Percentiles rank a stretch among this genome's conserved stretches.
These are phyloP conservation scores for Evansstolkia leycettana DNA, from an alignment of 495 filamentous ascomycete species.

Conservation along the genomic window DNA sequence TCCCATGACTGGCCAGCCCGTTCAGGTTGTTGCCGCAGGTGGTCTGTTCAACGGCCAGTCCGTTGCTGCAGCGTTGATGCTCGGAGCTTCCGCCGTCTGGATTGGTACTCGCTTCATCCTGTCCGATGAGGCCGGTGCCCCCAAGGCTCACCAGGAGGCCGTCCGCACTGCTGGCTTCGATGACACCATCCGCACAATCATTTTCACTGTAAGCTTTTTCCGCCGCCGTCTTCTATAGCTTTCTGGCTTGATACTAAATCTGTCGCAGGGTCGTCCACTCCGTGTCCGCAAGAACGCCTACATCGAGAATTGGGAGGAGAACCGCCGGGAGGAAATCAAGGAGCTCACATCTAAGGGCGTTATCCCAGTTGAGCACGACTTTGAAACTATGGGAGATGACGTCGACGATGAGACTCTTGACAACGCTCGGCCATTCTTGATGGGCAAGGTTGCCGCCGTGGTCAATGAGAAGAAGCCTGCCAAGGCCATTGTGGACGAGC, in stretches of 20 bases:
- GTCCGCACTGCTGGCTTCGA: constrained; percentile 85
- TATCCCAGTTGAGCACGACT: constrained; percentile 87
- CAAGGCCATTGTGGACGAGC: constrained; percentile 89
- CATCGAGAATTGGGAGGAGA: constrained; percentile 91
- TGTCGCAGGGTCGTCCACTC: constrained; percentile 65
- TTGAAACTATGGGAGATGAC: constrained; percentile 70
- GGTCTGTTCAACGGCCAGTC: constrained; percentile 89
- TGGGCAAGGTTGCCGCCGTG: constrained; percentile 93
- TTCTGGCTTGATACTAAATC: constrained; percentile 10
- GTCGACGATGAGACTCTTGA: constrained; percentile 73
- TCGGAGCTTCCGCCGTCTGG: constrained; percentile 89
- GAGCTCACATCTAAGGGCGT: constrained; percentile 75
- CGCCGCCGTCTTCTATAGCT: neutral
- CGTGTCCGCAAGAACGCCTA: constrained; percentile 88
- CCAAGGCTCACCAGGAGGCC: constrained; percentile 91
- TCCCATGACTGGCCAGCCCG: constrained; percentile 72
- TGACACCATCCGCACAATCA: constrained; percentile 91
- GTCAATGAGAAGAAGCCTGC: constrained; percentile 87
- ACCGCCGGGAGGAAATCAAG: constrained; percentile 80
- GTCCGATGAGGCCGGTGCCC: constrained; percentile 84
- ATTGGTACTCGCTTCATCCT: constrained; percentile 94
- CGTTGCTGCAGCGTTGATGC: constrained; percentile 80
- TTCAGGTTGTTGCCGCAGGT: constrained; percentile 87
- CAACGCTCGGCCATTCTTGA: constrained; percentile 80
- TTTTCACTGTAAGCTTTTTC: constrained; percentile 62